phyloP scores from a whole-genome alignment of 75 land plant species.

The Cryptomeria japonica region DNA sequence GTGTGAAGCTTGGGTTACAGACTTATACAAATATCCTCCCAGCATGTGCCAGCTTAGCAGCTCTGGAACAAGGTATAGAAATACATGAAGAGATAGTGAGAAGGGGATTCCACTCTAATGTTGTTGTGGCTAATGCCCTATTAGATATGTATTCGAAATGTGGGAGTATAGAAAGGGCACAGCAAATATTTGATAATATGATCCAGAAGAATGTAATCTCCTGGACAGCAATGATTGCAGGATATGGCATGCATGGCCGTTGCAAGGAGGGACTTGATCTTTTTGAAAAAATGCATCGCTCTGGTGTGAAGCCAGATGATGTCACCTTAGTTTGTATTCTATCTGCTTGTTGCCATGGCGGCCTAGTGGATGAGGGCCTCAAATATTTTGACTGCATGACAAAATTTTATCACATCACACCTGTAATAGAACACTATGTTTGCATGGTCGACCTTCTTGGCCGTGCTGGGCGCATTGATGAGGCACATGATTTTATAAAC shows the following conservation, averaged over 20 bases:
- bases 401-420: conserved; percentile 18
- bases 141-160: conserved; percentile 35
- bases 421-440: conserved; percentile 25
- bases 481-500: conserved; percentile 20
- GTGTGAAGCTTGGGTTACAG: conserved; percentile 2
- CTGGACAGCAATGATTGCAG: conserved; percentile 35
- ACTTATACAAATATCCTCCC: not conserved
- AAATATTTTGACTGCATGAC: conserved; percentile 17
- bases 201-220: conserved; percentile 10
- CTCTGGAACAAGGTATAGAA: not conserved
- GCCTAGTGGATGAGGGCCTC: conserved; percentile 29
- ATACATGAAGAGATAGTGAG: not conserved
- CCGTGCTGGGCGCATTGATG: conserved; percentile 28
- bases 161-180: conserved; percentile 19
- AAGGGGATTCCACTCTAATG: not conserved
- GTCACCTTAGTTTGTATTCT: conserved; percentile 36
- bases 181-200: conserved; percentile 15
- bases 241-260: conserved; percentile 37
- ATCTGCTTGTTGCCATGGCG: conserved; percentile 36
- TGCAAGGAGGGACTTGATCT: conserved; percentile 26
- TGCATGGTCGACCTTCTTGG: conserved; percentile 35
- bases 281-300: conserved; percentile 27
- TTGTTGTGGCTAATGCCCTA: conserved; percentile 18
- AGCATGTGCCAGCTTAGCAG: not conserved
- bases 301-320: conserved; percentile 26